Evolutionary conservation across 768 basidiomycete genomes (phyloP).

Genomic region (Lentinula boryana): DNA sequence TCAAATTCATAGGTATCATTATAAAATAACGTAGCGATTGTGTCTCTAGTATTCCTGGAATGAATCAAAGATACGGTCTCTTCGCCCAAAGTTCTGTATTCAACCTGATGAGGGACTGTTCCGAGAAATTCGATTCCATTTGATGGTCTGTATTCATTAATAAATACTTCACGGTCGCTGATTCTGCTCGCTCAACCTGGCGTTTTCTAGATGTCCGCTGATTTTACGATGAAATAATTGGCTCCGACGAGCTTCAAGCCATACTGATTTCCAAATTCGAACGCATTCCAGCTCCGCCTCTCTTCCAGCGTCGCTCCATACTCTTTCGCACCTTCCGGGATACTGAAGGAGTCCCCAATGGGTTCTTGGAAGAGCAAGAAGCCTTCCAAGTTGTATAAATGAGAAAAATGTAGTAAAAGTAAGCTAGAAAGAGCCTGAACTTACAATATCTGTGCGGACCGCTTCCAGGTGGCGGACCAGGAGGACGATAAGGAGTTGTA

Average conservation of each 20-base stretch:
- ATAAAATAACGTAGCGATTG: neutral
- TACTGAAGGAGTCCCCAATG: conserved; percentile 22
- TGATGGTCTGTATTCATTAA: too few species aligned
- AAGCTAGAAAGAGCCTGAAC: conserved; percentile 4
- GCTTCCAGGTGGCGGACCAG: conserved; percentile 47
- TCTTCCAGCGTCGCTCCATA: conserved; percentile 35
- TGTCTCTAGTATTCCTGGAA: conserved; percentile 4
- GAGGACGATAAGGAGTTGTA: conserved; percentile 50
- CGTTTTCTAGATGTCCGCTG: neutral
- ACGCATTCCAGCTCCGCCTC: conserved; percentile 50
- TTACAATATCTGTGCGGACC: conserved; percentile 56
- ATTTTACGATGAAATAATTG: conserved; percentile 46
- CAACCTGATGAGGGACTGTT: too few species aligned
- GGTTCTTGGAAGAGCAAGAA: conserved; percentile 64
- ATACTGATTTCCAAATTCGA: conserved; percentile 43
- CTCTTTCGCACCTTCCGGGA: conserved; percentile 42
- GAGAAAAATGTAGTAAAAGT: neutral
- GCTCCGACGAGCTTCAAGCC: conserved; percentile 53
- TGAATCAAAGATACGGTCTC: neutral
- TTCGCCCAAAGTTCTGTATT: neutral
- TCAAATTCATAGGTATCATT: neutral
- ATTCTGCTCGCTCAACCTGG: neutral
- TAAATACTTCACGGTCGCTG: neutral
- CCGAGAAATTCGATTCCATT: neutral
- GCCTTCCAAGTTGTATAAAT: conserved; percentile 18